phyloP scores from a whole-genome alignment of 2,329 filamentous ascomycete genomes.

The Aspergillus fischeri region DNA sequence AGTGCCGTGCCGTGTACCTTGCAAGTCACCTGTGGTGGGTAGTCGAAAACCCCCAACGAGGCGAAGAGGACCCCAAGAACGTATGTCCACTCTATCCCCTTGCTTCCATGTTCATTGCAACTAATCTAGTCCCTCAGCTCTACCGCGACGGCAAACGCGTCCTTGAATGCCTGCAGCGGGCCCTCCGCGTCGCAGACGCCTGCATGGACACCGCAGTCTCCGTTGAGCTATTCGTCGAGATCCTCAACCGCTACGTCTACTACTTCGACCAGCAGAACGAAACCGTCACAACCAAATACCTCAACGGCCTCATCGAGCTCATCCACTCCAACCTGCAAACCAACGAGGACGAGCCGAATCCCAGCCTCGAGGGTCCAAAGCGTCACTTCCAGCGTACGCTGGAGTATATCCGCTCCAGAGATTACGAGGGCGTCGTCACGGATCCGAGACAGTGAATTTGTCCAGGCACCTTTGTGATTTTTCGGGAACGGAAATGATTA shows the following conservation, averaged over 20 bases:
- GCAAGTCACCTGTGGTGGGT: constrained; percentile 99
- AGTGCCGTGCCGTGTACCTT: constrained; percentile 93
- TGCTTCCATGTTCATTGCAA: constrained; percentile 11
- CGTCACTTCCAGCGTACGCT: constrained; percentile 93
- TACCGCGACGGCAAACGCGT: constrained; percentile 98
- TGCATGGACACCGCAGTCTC: constrained; percentile 99
- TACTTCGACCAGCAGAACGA: constrained; percentile 99
- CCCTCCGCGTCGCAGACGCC: constrained; percentile 90
- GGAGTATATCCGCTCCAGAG: constrained; percentile 85
- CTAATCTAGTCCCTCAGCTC: constrained; percentile 54
- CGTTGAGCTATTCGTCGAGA: constrained; percentile 97
- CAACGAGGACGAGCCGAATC: constrained; percentile 62
- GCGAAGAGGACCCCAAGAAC: constrained; percentile 75
- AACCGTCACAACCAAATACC: constrained; percentile 94
- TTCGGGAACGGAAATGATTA: constrained; percentile 3
- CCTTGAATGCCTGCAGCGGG: constrained; percentile 90
- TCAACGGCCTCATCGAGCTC: constrained; percentile 95
- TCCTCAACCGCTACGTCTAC: constrained; percentile 96
- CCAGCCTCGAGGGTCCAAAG: constrained; percentile 79
- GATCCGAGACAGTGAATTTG: constrained; percentile 48
- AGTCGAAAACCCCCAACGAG: constrained; percentile 70
- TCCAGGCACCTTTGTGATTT: neutral
- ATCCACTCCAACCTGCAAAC: constrained; percentile 94
- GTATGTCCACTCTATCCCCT: constrained; percentile 49
- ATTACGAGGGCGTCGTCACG: constrained; percentile 87